These are phyloP conservation scores for Ganoderma leucocontextum DNA, from an alignment of 1,284 basidiomycete species.

Conservation along the genomic window DNA sequence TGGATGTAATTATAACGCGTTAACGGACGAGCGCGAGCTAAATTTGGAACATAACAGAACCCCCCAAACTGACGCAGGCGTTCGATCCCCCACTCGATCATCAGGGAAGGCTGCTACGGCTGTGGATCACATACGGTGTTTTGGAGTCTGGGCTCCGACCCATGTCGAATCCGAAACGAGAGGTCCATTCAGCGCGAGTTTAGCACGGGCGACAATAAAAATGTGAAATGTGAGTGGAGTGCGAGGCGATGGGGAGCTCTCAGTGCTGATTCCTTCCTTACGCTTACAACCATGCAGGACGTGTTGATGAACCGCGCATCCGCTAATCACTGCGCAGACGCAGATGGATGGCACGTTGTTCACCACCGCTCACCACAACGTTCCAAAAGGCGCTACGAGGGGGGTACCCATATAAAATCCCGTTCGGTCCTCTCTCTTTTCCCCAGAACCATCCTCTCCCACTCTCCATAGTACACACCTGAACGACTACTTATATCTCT, in stretches of 20 bases:
- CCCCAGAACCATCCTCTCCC: not conserved
- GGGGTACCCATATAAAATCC: not conserved
- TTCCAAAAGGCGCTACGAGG: not conserved
- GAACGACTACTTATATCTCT: not conserved
- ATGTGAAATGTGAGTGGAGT: too few relatives aligned
- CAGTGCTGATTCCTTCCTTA: not conserved
- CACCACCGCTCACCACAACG: not conserved
- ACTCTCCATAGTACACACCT: not conserved
- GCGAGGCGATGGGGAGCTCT: not conserved
- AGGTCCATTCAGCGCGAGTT: too few relatives aligned
- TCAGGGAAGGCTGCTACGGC: not conserved
- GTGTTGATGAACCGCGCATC: not conserved
- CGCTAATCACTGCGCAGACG: not conserved
- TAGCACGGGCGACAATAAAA: not conserved
- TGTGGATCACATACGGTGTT: not conserved
- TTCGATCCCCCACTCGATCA: not conserved
- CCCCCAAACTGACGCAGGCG: not conserved
- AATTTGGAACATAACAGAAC: constrained; percentile 1
- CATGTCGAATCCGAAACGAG: not conserved
- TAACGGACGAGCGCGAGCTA: not conserved
- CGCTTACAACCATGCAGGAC: not conserved
- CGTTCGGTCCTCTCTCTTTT: not conserved
- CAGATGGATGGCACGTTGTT: not conserved
- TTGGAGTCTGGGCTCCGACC: not conserved
- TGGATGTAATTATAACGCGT: not conserved